Evolutionary conservation across 2,329 filamentous ascomycete genomes (phyloP).

Genomic region (Colletotrichum zoysiae): DNA sequence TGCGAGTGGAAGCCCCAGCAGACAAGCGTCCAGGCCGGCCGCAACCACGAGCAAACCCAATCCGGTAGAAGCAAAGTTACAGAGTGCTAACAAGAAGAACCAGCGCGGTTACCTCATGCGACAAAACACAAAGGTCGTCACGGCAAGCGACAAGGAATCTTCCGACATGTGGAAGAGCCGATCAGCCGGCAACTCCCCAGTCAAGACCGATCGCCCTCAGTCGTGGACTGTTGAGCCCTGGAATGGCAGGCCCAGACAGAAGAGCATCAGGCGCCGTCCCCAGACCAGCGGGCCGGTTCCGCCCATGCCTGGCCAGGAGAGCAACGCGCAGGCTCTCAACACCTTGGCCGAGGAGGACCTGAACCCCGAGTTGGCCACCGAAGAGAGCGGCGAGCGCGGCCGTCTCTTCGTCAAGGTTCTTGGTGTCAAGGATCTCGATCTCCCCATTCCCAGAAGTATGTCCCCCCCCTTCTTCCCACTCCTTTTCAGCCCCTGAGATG

Average conservation of each 20-base stretch:
- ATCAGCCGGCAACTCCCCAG: conserved; percentile 76
- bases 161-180: conserved; percentile 68
- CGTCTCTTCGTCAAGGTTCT: conserved; percentile 98
- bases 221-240: conserved; percentile 98
- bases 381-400: conserved; percentile 88
- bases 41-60: conserved; percentile 6
- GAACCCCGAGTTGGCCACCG: conserved; percentile 67
- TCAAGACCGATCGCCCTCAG: conserved; percentile 84
- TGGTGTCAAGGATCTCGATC: conserved; percentile 93
- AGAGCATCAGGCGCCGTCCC: conserved; percentile 71
- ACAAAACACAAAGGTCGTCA: conserved; percentile 96
- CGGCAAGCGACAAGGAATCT: conserved; percentile 83
- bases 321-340: conserved; percentile 76
- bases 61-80: conserved; percentile 39
- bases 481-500: conserved; percentile 36
- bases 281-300: conserved; percentile 74
- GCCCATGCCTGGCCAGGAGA: conserved; percentile 88
- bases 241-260: conserved; percentile 83
- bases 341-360: conserved; percentile 78
- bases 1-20: conserved; percentile 49
- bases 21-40: conserved; percentile 60
- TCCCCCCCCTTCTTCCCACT: conserved; percentile 38
- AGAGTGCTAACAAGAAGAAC: conserved; percentile 75
- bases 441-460: conserved; percentile 89
- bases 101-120: conserved; percentile 99